A percentile compares a stretch with the other conserved stretches of the same genome.
Evolutionary conservation across 345 rosid genomes (phyloP).

Genomic region (Eutrema yunnanense): DNA sequence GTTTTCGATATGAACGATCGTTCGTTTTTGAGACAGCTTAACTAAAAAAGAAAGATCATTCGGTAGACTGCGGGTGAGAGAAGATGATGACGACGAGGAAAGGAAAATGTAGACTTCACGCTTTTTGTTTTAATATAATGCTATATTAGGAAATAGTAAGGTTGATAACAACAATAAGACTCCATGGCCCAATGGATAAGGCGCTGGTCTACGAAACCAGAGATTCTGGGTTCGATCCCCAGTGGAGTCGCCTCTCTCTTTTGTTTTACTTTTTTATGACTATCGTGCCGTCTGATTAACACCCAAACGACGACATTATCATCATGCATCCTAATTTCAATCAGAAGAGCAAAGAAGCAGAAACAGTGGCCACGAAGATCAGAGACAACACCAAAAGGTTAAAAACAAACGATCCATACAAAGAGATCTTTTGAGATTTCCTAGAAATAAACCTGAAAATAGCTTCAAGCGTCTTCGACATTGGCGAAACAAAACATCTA

Average conservation of each 20-base stretch:
- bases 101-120: not conserved
- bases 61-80: constrained; percentile 6
- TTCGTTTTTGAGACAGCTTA: constrained; percentile 1
- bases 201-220: constrained; percentile 96
- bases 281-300: too few relatives aligned
- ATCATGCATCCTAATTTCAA: not conserved
- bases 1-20: not conserved
- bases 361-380: not conserved
- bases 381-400: constrained; percentile 7
- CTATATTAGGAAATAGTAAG: too few relatives aligned
- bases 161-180: not conserved
- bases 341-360: not conserved
- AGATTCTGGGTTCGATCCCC: constrained; percentile 92
- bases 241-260: constrained; percentile 50
- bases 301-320: too few relatives aligned
- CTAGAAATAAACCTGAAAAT: not conserved
- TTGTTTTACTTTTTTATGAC: not conserved
- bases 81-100: not conserved
- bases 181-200: constrained; percentile 65
- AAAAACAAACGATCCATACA: not conserved
- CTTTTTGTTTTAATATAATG: not conserved
- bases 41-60: constrained; percentile 11
- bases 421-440: not conserved
- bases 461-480: not conserved
- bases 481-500: not conserved